Percentiles rank a stretch among this genome's conserved stretches.
Evolutionary conservation across 495 filamentous ascomycete species (phyloP).

Genomic region (Penicillium diatomitis): DNA sequence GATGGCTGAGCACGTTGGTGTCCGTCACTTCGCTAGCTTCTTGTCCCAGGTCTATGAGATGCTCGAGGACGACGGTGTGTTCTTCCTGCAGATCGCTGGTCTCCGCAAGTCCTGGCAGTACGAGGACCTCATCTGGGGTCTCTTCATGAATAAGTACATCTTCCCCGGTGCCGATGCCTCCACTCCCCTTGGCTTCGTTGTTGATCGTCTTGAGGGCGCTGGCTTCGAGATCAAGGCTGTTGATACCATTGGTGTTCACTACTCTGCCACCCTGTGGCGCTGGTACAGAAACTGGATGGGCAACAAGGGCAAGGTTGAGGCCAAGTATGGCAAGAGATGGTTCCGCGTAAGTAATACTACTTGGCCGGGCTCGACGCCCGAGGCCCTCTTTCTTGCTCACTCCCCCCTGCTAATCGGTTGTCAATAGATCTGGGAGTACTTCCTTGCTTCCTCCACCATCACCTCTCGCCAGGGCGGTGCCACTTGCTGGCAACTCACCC

Average conservation of each 20-base stretch:
- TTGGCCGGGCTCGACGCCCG: too few relatives aligned
- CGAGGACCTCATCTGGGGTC: slow-evolving; percentile 65
- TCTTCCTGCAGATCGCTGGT: slow-evolving; percentile 66
- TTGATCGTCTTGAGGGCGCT: slow-evolving; percentile 56
- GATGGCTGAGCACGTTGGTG: slow-evolving; percentile 69
- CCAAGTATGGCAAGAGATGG: slow-evolving; percentile 94
- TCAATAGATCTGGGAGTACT: slow-evolving; percentile 90
- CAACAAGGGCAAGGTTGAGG: slow-evolving; percentile 88
- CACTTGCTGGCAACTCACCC: slow-evolving; percentile 89
- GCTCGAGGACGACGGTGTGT: slow-evolving; percentile 62
- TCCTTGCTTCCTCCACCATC: slow-evolving; percentile 91
- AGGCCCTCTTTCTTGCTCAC: too few relatives aligned
- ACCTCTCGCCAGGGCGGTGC: slow-evolving; percentile 86
- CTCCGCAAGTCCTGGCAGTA: slow-evolving; percentile 64
- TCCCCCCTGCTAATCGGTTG: too few relatives aligned
- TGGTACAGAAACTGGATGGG: slow-evolving; percentile 99
- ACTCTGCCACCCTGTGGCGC: slow-evolving; percentile 92
- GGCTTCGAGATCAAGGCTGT: slow-evolving; percentile 54
- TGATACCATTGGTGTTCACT: slow-evolving; percentile 92
- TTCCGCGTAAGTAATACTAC: slow-evolving; percentile 64
- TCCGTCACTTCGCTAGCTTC: slow-evolving; percentile 54
- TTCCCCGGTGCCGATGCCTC: slow-evolving; percentile 63
- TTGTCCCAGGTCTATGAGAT: slow-evolving; percentile 57
- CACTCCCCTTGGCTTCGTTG: slow-evolving; percentile 56
- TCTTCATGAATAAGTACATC: slow-evolving; percentile 74